Percentiles rank a stretch among this genome's conserved stretches.
These are phyloP conservation scores for Monosporascus sp. DNA, from an alignment of 2,329 filamentous ascomycete genomes.

Conservation along the genomic window DNA sequence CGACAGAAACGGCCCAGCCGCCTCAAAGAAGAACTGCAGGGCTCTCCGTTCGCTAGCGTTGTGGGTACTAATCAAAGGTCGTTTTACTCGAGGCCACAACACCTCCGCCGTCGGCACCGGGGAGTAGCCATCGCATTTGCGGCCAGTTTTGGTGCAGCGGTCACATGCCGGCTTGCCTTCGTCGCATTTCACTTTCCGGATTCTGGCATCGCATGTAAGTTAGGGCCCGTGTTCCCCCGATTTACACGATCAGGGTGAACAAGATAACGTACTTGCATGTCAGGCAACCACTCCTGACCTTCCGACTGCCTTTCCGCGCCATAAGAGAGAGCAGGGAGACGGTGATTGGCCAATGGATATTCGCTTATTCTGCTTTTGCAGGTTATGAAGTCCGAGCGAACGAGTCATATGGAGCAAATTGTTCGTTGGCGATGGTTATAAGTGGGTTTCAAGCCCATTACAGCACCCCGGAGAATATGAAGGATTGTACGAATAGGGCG, in stretches of 20 bases:
- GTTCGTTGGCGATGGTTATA: too few species aligned
- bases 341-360: neutral
- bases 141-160: conserved; percentile 23
- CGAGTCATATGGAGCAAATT: conserved; percentile 8
- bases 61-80: conserved; percentile 19
- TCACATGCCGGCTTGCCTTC: conserved; percentile 21
- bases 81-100: conserved; percentile 33
- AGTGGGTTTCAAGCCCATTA: too few species aligned
- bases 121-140: conserved; percentile 30
- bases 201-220: conserved; percentile 3
- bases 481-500: too few species aligned
- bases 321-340: conserved; percentile 5
- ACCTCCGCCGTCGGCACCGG: conserved; percentile 10
- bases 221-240: neutral
- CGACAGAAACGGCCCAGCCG: conserved; percentile 30
- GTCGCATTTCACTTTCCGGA: conserved; percentile 25
- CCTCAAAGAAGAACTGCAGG: conserved; percentile 33
- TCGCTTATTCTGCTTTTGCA: neutral
- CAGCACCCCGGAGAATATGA: too few species aligned
- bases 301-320: conserved; percentile 21
- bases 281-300: conserved; percentile 22
- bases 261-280: conserved; percentile 15
- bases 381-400: conserved; percentile 13
- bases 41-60: conserved; percentile 24
- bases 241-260: neutral